Base-by-base conservation (phyloP, 306 rosid genomes). In the Prunus kanzakura region DNA sequence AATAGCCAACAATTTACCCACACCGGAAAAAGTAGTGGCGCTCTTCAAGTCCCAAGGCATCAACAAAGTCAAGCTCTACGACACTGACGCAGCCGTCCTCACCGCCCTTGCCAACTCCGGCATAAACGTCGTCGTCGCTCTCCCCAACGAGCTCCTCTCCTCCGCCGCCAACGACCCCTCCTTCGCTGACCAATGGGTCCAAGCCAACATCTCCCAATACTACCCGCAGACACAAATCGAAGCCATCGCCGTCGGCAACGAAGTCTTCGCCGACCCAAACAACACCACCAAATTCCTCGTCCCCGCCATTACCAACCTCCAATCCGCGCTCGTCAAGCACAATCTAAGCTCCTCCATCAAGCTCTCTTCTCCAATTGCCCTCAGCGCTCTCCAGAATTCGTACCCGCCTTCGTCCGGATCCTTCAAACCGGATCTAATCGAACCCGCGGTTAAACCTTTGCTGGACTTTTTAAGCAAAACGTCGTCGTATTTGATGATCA, bases 161-260 rank as follows among this genome's bases (percentile, higher is more conserved):
- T 55, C 88, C 16, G 86, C 89, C 4, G 93, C 98, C 0, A 38
- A 82, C 0, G 89, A 84, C 51, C 84, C 82, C 18, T 88, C 97
- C 1, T 86, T 82, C 74, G 84, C 97, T n/a, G 97, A 94, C 82
- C 75, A 84, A 0, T 94, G 97, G 97, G 88, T 94, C 10, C 76
- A 90, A 71, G 64, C 91, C 54, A 94, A 84, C 81, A 86, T 93
- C 80, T 25, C 85, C 3, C 73, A 6, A 0, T 86, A 72, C 84
- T 54, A 81, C 84, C 98, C 98, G 0, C 77, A 86, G 57, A 91
- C 97, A 10, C 75, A 88, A 51, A 86, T 91, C 64, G 87, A 85
- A 68, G 91, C 96, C 89, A 83, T 93, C 11, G 92, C 96, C 19
- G 87, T 93, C 19, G 98, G 98, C 0, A 93, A 93, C 76, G 98